A percentile compares a stretch with the other conserved stretches of the same genome.
Conservation (phyloP, 148 eudicot genomes). For the Amaranthus cruentus region DNA sequence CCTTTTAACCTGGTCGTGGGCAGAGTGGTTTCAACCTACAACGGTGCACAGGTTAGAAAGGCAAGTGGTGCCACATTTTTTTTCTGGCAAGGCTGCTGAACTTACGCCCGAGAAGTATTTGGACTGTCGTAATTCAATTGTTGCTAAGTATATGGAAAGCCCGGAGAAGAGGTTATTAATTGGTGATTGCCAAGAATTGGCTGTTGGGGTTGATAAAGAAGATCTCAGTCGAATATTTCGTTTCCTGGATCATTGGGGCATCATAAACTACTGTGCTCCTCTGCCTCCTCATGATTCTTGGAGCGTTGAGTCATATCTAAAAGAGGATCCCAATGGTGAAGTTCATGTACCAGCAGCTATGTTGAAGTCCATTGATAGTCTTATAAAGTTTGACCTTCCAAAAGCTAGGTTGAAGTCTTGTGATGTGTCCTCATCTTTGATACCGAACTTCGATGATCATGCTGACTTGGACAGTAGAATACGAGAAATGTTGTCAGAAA, state of each 20-base stretch:
- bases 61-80: conserved; percentile 87
- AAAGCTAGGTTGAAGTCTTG: conserved; percentile 59
- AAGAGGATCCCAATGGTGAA: conserved; percentile 72
- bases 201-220: conserved; percentile 48
- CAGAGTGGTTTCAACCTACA: conserved; percentile 92
- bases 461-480: conserved; percentile 64
- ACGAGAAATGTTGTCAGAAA: conserved; percentile 70
- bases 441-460: conserved; percentile 35
- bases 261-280: conserved; percentile 72
- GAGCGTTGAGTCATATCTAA: conserved; percentile 46
- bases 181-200: conserved; percentile 52
- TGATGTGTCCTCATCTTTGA: conserved; percentile 51
- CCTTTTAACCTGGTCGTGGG: conserved; percentile 16
- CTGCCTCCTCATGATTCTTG: conserved; percentile 35
- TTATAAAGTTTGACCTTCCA: conserved; percentile 82
- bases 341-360: conserved; percentile 77
- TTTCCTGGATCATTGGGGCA: conserved; percentile 97
- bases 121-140: conserved; percentile 68
- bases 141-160: conserved; percentile 71
- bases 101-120: conserved; percentile 78
- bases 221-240: conserved; percentile 70
- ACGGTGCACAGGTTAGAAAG: conserved; percentile 81
- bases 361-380: conserved; percentile 84
- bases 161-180: conserved; percentile 63
- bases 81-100: conserved; percentile 72